phyloP scores from a whole-genome alignment of 345 rosid genomes.

The Schrenkiella parvula region DNA sequence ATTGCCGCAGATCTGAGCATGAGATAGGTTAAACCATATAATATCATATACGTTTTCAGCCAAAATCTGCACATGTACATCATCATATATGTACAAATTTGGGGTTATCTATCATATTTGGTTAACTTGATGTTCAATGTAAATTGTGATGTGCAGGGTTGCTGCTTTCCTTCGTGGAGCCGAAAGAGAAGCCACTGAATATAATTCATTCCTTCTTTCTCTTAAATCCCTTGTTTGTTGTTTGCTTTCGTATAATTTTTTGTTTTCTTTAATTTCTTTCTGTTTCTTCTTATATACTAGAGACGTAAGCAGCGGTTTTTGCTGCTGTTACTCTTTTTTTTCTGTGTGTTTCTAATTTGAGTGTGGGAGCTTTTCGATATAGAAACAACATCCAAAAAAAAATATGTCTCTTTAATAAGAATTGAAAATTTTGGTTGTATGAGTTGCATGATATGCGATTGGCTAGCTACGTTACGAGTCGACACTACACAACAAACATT shows the following conservation, averaged over 20 bases:
- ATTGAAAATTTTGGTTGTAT: background rate
- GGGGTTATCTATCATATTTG: background rate
- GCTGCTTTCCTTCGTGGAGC: conserved; percentile 54
- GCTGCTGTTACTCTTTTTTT: background rate
- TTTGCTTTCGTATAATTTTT: background rate
- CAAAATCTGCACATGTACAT: background rate
- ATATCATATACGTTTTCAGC: background rate
- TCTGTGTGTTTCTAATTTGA: background rate
- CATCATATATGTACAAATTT: background rate
- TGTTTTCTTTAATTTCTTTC: too few species aligned
- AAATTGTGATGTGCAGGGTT: conserved; percentile 37
- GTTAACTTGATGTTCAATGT: background rate
- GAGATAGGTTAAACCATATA: background rate
- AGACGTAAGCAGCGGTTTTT: background rate
- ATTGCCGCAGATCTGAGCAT: background rate
- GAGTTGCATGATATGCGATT: background rate
- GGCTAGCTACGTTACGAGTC: background rate
- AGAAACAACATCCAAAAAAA: background rate
- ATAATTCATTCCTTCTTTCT: background rate
- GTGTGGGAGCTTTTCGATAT: background rate
- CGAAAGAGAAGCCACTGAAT: conserved; percentile 11
- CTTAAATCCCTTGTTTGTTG: background rate
- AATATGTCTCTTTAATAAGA: background rate
- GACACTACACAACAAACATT: background rate
- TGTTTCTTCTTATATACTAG: background rate